Base-by-base conservation (phyloP, 768 basidiomycete species). In the Podaxis sp. region DNA sequence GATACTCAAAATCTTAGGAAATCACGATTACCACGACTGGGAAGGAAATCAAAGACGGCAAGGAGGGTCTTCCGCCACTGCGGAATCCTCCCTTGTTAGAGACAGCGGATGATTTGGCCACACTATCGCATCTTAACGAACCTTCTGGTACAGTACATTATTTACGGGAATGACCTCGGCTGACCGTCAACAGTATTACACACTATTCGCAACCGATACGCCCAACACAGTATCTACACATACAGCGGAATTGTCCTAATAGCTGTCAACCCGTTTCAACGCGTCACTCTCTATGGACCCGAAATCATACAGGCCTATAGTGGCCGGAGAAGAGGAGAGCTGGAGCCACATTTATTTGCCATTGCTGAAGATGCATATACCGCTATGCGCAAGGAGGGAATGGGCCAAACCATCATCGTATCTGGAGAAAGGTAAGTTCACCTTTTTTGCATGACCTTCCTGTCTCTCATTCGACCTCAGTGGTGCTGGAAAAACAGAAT, bases 361-460 rank as follows among this genome's bases (percentile, higher is more conserved):
- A 99, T 99, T 68, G 97, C 97, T 9, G 97, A 99, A 76, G 97
- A 99, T 80, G 97, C 97, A 64, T 94, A 99, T 74, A 96, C 95
- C 12, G 93, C 93, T 60, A 99, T 99, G 97, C 85, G 93, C 65
- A 89, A 90, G 73, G 90, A 98, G 69, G 86, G 92, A 64, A 87
- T 89, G 77, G 96, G 98, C 65, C 97, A 99, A 77, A 99, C 97
- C 4, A 99, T 99, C 72, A 97, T 99, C 67, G 97, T 99, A 64
- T 95, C 92, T 38, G 97, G 97, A 68, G 97, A 99, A 79, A 95
- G 93, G 94, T 96, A 70, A 66, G 82, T 75, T 54, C 19, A 58
- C 70, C 67, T 64, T 63, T 22, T 44, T 59, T 11, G 33, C 39
- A 51, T 65, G 17, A 46, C 61, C 38, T 52, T 52, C 57, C 59